Conservation (phyloP, 2,329 filamentous ascomycete species). For the Aspergillus sojae region DNA sequence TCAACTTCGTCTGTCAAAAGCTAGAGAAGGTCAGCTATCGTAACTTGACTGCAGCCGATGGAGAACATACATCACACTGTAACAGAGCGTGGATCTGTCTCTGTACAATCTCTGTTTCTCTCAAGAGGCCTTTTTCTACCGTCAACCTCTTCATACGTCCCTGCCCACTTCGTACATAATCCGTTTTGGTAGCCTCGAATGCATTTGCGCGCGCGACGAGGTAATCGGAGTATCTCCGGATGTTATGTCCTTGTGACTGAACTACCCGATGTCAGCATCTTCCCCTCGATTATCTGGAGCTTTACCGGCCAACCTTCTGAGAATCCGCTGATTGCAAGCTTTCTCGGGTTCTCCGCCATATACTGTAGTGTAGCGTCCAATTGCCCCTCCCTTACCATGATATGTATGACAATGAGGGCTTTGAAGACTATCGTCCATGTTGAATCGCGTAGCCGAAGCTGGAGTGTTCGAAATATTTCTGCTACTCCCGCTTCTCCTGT, state of each 20-base stretch:
- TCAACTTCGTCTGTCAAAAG: constrained; percentile 85
- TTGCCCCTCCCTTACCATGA: constrained; percentile 96
- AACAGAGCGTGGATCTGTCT: constrained; percentile 81
- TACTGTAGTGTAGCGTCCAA: constrained; percentile 85
- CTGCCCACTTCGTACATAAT: constrained; percentile 85
- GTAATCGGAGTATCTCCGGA: constrained; percentile 87
- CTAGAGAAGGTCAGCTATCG: constrained; percentile 49
- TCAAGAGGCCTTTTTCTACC: constrained; percentile 87
- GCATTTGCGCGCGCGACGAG: constrained; percentile 79
- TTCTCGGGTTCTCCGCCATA: constrained; percentile 77
- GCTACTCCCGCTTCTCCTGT: constrained; percentile 91
- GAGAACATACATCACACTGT: constrained; percentile 76
- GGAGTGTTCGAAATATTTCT: constrained; percentile 91
- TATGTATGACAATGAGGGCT: constrained; percentile 88
- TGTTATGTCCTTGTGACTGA: constrained; percentile 93
- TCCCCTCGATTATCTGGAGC: constrained; percentile 3
- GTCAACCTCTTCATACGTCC: constrained; percentile 80
- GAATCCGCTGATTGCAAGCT: constrained; percentile 85
- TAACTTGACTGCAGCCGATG: background rate
- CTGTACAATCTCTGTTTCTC: constrained; percentile 90
- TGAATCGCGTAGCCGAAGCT: constrained; percentile 85
- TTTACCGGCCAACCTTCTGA: constrained; percentile 73
- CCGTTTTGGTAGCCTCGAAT: constrained; percentile 80
- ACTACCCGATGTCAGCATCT: constrained; percentile 59
- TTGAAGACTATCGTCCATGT: constrained; percentile 99